Percentiles rank a stretch among this genome's conserved stretches.
Conservation (phyloP, 208 protist genomes). For the Acanthamoeba castellanii region DNA sequence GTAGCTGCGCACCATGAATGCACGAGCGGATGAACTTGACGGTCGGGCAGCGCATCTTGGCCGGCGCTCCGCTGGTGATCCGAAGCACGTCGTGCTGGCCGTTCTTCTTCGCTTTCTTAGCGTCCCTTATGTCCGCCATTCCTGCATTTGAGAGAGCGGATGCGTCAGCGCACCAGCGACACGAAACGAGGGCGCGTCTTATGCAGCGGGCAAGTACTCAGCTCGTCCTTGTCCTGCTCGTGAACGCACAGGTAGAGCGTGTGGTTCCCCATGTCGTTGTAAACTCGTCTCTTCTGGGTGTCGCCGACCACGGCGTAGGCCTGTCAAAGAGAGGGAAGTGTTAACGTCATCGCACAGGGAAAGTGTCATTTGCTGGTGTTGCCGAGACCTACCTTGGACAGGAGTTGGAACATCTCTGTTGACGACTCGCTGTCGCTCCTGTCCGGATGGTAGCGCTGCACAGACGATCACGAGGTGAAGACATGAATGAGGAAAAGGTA, state of each 20-base stretch:
- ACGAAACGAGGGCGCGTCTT: background rate
- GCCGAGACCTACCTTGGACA: background rate
- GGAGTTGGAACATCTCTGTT: slow-evolving; percentile 21
- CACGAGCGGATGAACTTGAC: background rate
- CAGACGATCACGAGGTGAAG: background rate
- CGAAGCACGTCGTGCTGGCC: background rate
- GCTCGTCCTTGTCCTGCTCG: slow-evolving; percentile 5
- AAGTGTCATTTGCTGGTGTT: no score
- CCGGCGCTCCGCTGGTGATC: background rate
- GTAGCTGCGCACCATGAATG: background rate
- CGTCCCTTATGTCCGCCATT: slow-evolving; percentile 20
- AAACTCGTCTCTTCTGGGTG: background rate
- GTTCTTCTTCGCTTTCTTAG: background rate
- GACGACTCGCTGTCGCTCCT: background rate
- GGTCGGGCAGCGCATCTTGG: background rate
- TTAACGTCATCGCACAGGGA: no score
- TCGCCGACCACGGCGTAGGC: background rate
- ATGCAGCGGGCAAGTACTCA: background rate
- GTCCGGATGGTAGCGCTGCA: background rate
- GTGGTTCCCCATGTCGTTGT: slow-evolving; percentile 18
- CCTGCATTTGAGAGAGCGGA: background rate
- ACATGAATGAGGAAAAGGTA: background rate
- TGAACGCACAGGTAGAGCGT: slow-evolving; percentile 31
- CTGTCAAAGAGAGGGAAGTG: background rate
- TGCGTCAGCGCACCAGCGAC: background rate